Percentiles rank a stretch among this genome's conserved stretches.
Conservation (phyloP, 257 asterid species). For the Lithospermum erythrorhizon region DNA sequence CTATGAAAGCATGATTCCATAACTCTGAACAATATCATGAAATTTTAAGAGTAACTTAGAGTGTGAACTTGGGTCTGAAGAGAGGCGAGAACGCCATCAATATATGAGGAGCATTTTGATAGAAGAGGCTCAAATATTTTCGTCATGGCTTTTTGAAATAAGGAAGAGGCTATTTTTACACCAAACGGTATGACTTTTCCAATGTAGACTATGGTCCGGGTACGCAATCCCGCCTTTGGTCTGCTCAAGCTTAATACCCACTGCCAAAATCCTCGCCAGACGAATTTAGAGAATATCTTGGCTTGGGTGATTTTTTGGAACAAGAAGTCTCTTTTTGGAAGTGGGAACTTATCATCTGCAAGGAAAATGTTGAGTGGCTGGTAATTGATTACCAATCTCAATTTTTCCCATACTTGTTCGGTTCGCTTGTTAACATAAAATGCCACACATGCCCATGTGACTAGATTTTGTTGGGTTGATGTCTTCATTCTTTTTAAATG, state of each 20-base stretch:
- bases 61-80: background rate
- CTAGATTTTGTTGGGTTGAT: no score
- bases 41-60: background rate
- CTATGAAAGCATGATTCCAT: background rate
- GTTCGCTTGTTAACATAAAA: conserved; percentile 3
- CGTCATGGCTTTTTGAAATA: background rate
- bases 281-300: background rate
- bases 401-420: background rate
- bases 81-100: no score
- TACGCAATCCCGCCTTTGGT: background rate
- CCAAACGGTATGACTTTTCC: background rate
- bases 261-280: conserved; percentile 5
- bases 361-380: background rate
- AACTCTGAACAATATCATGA: background rate
- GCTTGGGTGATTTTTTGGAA: background rate
- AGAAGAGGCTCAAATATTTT: conserved; percentile 1
- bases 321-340: background rate
- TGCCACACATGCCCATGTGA: conserved; percentile 1
- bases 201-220: background rate
- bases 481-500: no score
- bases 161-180: background rate
- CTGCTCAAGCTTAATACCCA: background rate
- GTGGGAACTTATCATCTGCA: background rate
- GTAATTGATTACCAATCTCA: background rate
- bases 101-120: background rate